These are phyloP conservation scores for Cunninghamia lanceolata DNA, from an alignment of 75 land plant genomes.

Conservation along the genomic window DNA sequence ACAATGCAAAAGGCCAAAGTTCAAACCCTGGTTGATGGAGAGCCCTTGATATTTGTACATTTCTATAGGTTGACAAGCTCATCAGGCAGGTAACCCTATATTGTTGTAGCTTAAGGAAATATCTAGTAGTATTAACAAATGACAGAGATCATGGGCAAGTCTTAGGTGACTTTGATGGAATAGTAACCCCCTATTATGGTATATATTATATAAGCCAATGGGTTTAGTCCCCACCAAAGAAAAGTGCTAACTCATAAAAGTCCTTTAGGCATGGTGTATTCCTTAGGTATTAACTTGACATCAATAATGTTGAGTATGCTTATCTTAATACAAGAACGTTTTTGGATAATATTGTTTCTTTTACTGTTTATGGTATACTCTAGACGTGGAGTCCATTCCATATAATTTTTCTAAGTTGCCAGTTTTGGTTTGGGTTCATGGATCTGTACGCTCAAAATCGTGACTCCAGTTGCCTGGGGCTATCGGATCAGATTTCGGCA, in stretches of 20 bases:
- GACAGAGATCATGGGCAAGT: no score
- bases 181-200: no score
- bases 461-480: no score
- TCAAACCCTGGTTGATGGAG: neutral
- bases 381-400: no score
- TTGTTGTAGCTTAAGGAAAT: neutral
- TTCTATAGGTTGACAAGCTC: neutral
- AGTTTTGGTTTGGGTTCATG: no score
- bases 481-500: no score
- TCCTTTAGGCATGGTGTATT: neutral
- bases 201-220: neutral
- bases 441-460: no score
- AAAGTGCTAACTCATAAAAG: neutral
- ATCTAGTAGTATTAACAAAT: neutral
- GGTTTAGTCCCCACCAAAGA: neutral
- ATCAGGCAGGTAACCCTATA: neutral
- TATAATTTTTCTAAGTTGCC: no score
- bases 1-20: neutral
- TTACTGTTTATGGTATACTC: no score
- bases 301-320: neutral
- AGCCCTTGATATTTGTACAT: neutral
- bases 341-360: no score
- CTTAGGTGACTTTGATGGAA: no score
- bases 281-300: neutral
- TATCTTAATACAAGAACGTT: neutral